These are phyloP conservation scores for Medicago ruthenica DNA, from an alignment of 306 rosid genomes.

Conservation along the genomic window DNA sequence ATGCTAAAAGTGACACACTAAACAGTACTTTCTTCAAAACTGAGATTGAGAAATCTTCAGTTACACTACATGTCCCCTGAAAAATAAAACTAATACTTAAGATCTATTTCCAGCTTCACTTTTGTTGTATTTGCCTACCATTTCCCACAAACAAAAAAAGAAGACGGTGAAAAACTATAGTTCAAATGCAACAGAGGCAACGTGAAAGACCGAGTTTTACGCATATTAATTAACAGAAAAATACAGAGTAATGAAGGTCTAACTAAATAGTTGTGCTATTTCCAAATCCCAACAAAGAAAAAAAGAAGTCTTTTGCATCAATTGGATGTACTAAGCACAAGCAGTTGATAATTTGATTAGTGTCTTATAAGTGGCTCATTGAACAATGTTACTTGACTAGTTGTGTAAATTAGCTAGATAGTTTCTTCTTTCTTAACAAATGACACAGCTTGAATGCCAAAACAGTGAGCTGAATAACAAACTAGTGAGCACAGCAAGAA, in stretches of 20 bases:
- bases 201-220: conserved; percentile 10
- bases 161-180: neutral
- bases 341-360: neutral
- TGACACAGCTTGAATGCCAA: conserved; percentile 7
- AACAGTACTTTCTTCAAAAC: neutral
- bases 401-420: conserved; percentile 14
- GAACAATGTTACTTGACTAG: neutral
- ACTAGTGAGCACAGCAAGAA: conserved; percentile 6
- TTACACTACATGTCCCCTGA: neutral
- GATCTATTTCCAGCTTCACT: neutral
- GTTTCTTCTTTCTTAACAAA: conserved; percentile 18
- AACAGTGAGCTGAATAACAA: conserved; percentile 18
- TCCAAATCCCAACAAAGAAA: conserved; percentile 5
- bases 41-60: conserved; percentile 24
- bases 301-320: neutral
- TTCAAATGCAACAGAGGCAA: conserved; percentile 14
- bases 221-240: conserved; percentile 5
- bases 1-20: too few relatives aligned
- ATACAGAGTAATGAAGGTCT: conserved; percentile 2
- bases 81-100: conserved; percentile 21
- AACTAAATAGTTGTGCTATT: neutral
- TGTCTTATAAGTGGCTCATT: neutral
- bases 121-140: neutral
- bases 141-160: too few relatives aligned
- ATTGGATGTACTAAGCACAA: neutral